Evolutionary conservation across 352 stramenopile genomes (phyloP).

Genomic region (Globisporangium nodosum): DNA sequence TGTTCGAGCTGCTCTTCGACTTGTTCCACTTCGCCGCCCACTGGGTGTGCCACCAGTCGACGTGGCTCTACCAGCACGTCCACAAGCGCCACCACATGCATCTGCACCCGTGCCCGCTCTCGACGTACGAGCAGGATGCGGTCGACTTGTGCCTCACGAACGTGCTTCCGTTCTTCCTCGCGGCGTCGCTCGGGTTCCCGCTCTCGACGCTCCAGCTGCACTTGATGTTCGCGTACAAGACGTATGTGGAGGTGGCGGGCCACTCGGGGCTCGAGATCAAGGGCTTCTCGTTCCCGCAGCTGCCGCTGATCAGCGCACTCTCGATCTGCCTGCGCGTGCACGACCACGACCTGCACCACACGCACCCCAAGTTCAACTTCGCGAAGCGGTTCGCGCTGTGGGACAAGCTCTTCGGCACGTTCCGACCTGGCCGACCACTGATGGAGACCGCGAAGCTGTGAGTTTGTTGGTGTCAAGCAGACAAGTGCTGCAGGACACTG

Average conservation of each 20-base stretch:
- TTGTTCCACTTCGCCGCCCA: conserved; percentile 82
- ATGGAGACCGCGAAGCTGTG: not conserved
- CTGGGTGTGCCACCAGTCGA: conserved; percentile 57
- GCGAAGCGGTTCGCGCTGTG: conserved; percentile 86
- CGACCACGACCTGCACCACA: conserved; percentile 87
- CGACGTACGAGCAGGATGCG: conserved; percentile 80
- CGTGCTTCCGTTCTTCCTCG: conserved; percentile 57
- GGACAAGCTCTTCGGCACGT: conserved; percentile 83
- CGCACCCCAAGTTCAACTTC: conserved; percentile 80
- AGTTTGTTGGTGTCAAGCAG: not conserved
- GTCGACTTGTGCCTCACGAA: conserved; percentile 78
- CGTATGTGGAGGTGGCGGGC: conserved; percentile 84
- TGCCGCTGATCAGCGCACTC: conserved; percentile 53
- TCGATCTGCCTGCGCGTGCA: conserved; percentile 62
- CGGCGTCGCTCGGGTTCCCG: conserved; percentile 31
- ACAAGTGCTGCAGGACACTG: not conserved
- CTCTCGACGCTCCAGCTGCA: conserved; percentile 62
- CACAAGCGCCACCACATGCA: conserved; percentile 85
- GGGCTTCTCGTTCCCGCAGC: conserved; percentile 82
- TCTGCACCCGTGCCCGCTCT: conserved; percentile 67
- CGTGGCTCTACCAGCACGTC: conserved; percentile 70
- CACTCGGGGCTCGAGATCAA: conserved; percentile 81
- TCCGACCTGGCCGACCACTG: conserved; percentile 29
- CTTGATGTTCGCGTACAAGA: conserved; percentile 85
- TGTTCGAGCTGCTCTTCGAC: conserved; percentile 84